Conservation (phyloP, 805 yeast genomes). For the Jamesozyma lodderae region DNA sequence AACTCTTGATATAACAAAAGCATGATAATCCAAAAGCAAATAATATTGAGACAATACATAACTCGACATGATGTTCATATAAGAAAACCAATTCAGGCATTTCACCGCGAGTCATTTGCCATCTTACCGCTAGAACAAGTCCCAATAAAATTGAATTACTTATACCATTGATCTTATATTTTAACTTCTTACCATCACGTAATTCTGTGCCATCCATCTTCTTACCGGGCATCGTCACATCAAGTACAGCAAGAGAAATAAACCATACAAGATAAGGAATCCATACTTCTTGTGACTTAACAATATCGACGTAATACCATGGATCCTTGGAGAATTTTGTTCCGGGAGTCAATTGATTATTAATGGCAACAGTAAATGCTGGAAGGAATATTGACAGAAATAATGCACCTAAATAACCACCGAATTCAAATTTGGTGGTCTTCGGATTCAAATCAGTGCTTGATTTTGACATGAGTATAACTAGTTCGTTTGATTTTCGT, state of each 20-base stretch:
- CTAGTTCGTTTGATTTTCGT: too few species aligned
- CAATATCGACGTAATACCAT: conserved; percentile 36
- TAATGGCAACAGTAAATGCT: conserved; percentile 46
- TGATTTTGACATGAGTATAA: not conserved
- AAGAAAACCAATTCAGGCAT: conserved; percentile 77
- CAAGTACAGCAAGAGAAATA: conserved; percentile 51
- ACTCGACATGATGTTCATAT: conserved; percentile 56
- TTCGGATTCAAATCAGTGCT: conserved; percentile 49
- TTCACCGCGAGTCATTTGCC: conserved; percentile 39
- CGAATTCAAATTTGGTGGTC: conserved; percentile 65
- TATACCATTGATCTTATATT: conserved; percentile 77
- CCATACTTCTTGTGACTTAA: conserved; percentile 39
- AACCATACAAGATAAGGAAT: conserved; percentile 67
- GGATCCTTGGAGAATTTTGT: conserved; percentile 1
- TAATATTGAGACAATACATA: conserved; percentile 52
- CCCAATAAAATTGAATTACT: conserved; percentile 38
- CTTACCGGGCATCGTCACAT: conserved; percentile 58
- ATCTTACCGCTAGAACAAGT: conserved; percentile 42
- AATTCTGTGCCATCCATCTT: conserved; percentile 54
- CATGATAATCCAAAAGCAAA: conserved; percentile 57
- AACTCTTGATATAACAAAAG: conserved; percentile 55
- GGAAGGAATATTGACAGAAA: conserved; percentile 64
- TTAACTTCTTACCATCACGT: conserved; percentile 65
- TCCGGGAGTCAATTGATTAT: conserved; percentile 50
- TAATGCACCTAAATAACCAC: conserved; percentile 68